Evolutionary conservation across 1,284 basidiomycete genomes (phyloP).

Genomic region (Fomes fomentarius): DNA sequence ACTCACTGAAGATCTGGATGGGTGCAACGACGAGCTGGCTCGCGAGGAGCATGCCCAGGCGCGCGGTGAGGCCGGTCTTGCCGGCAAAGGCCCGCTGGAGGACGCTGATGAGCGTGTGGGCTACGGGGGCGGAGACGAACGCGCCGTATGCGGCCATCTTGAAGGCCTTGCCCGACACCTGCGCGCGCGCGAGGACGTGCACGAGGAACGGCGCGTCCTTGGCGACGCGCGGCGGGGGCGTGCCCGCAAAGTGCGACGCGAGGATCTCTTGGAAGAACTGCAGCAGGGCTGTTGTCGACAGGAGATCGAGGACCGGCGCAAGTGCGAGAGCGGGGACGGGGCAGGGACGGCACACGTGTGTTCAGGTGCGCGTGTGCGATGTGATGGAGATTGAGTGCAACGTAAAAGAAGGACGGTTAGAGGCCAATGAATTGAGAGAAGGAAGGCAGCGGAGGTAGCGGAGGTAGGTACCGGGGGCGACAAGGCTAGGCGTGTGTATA

Average conservation of each 20-base stretch:
- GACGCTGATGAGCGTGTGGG: slow-evolving; percentile 72
- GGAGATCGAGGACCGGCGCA: too few species aligned
- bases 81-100: slow-evolving; percentile 82
- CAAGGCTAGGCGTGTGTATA: neutral
- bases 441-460: neutral
- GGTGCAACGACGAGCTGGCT: slow-evolving; percentile 83
- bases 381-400: neutral
- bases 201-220: slow-evolving; percentile 57
- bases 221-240: slow-evolving; percentile 51
- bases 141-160: slow-evolving; percentile 89
- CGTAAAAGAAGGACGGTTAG: neutral
- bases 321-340: too few species aligned
- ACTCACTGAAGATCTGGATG: slow-evolving; percentile 71
- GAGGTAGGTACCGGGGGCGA: neutral
- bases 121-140: slow-evolving; percentile 83
- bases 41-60: slow-evolving; percentile 75
- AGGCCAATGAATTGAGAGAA: neutral
- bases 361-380: neutral
- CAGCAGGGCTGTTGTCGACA: slow-evolving; percentile 50
- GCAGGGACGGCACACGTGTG: too few species aligned
- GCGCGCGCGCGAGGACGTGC: slow-evolving; percentile 56
- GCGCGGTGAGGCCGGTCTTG: slow-evolving; percentile 68
- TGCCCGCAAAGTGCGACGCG: slow-evolving; percentile 68
- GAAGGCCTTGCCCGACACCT: slow-evolving; percentile 66
- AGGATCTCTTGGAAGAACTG: slow-evolving; percentile 84